phyloP scores from a whole-genome alignment of 1,139 yeast genomes.

The Scheffersomyces parashehatae region DNA sequence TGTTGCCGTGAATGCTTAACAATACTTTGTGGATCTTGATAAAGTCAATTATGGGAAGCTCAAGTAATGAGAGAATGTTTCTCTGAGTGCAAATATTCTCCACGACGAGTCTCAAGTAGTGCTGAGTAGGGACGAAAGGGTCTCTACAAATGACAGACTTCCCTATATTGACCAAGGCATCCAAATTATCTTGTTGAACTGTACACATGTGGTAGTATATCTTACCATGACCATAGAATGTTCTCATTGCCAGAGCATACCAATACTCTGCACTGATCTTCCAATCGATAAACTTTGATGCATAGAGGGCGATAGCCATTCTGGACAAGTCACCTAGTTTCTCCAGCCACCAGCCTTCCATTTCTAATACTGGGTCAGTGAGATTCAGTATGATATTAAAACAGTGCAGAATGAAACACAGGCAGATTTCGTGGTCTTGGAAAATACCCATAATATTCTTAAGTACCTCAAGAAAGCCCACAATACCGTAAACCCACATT shows the following conservation, averaged over 20 bases:
- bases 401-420: constrained; percentile 50
- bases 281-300: constrained; percentile 80
- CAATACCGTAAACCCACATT: constrained; percentile 83
- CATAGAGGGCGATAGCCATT: constrained; percentile 80
- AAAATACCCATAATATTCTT: constrained; percentile 67
- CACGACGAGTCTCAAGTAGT: constrained; percentile 71
- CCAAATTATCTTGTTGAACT: constrained; percentile 76
- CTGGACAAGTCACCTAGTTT: constrained; percentile 76
- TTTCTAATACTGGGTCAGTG: constrained; percentile 52
- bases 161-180: constrained; percentile 76
- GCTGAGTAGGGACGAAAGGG: constrained; percentile 80
- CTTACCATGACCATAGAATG: constrained; percentile 77
- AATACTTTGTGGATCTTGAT: constrained; percentile 65
- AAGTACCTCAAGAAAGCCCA: constrained; percentile 74
- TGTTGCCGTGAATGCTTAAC: constrained; percentile 48
- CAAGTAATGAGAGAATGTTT: constrained; percentile 57
- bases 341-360: constrained; percentile 79
- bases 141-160: constrained; percentile 77
- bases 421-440: constrained; percentile 50
- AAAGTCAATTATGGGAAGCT: constrained; percentile 63
- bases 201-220: constrained; percentile 82
- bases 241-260: constrained; percentile 70
- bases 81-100: constrained; percentile 77
- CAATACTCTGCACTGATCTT: constrained; percentile 75
- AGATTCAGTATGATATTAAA: constrained; percentile 54